Evolutionary conservation across 2,329 filamentous ascomycete genomes (phyloP), one percentile per base, ranked within the genome.

Genomic region (Zopfia rhizophila): DNA sequence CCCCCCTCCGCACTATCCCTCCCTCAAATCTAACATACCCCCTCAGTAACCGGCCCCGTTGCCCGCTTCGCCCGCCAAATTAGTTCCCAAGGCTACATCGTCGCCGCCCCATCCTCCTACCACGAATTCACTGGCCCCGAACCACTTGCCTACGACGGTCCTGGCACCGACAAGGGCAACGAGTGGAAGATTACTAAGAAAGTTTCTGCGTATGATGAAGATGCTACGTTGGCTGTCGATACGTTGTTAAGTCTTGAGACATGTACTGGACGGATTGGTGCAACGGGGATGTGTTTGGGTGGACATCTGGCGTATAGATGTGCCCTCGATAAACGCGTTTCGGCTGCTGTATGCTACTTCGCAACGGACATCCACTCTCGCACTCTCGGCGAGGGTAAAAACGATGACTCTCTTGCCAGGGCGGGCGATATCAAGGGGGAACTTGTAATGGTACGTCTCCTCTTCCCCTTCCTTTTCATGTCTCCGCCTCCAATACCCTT

Each of bases 81-180:
- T 61, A 90, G 91, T 27, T 89, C 90, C 3, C 90, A 96, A 56
- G 93, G 92, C 63, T 97, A 95, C 77, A 95, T 97, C 58, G 91
- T 93, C 56, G 92, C 89, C 7, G 91, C 91, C 0, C 91, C 91
- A 0, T 94, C 89, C 24, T 92, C 87, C 22, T 97, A 96, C 74
- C 92, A 97, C 69, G 92, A 97, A 72, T 97, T 97, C 74, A 90
- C 86, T 1, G 89, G 89, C 4, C 90, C 91, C 0, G 90, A 93
- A 63, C 78, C 92, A 8, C 78, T 97, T 28, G 83, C 89, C 37
- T 97, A 97, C 70, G 90, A 97, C 66, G 90, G 81, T 0, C 88
- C 89, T 2, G 92, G 94, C 39, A 97, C 93, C 0, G 90, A 96
- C 69, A 79, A 84, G 30, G 92, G 93, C 17, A 97, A 97, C 69